Conservation (phyloP, 2,329 filamentous ascomycete species). For the Colletotrichum echinochloae region DNA sequence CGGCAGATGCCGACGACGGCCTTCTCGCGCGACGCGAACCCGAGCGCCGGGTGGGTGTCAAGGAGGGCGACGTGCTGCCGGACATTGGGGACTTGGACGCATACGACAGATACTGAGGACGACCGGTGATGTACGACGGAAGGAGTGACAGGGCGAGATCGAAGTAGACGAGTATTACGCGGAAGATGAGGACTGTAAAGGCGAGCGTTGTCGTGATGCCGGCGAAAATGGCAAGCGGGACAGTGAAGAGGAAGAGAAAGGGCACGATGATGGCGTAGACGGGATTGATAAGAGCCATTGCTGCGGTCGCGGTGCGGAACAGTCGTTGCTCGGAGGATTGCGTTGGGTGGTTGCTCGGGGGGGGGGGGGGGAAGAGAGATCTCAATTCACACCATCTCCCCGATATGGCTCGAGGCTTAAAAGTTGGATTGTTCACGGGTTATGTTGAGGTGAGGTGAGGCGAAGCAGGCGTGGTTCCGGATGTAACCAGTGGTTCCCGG, state of each 20-base stretch:
- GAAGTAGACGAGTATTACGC: slow-evolving; percentile 71
- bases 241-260: slow-evolving; percentile 71
- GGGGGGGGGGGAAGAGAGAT: too few species aligned
- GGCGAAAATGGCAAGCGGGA: slow-evolving; percentile 73
- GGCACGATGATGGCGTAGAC: slow-evolving; percentile 69
- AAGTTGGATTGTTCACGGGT: slow-evolving; percentile 11
- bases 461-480: slow-evolving; percentile 14
- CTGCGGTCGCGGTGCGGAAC: slow-evolving; percentile 22
- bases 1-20: slow-evolving; percentile 27
- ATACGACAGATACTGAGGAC: slow-evolving; percentile 48
- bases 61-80: slow-evolving; percentile 39
- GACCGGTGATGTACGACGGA: slow-evolving; percentile 64
- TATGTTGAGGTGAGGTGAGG: slow-evolving; percentile 9
- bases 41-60: slow-evolving; percentile 37
- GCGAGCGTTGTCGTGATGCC: slow-evolving; percentile 72
- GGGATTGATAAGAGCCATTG: slow-evolving; percentile 67
- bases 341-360: slow-evolving; percentile 14
- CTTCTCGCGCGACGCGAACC: slow-evolving; percentile 28
- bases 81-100: slow-evolving; percentile 44
- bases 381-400: slow-evolving; percentile 29
- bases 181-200: slow-evolving; percentile 70
- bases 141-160: slow-evolving; percentile 71
- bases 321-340: slow-evolving; percentile 12
- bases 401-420: slow-evolving; percentile 4
- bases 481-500: slow-evolving; percentile 28